Evolutionary conservation across 2,329 filamentous ascomycete genomes (phyloP), one percentile per base, ranked within the genome.

Genomic region (Fusarium devonianum): DNA sequence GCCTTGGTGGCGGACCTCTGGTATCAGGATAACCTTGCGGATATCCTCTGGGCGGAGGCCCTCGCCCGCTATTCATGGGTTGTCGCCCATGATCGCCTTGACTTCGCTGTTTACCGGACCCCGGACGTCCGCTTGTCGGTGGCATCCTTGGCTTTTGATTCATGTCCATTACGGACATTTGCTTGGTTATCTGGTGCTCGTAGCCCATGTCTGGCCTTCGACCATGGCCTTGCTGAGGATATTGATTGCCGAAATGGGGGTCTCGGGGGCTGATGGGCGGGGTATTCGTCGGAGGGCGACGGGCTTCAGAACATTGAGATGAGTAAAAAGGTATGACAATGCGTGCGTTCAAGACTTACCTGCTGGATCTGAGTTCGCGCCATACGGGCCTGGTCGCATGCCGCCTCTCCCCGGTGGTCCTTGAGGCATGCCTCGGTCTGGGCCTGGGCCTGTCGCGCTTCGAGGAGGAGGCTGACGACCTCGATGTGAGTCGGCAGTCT

Each of bases 311-410:
- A 4, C 4, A 26, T 49, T 11, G 33, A 23, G 49, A 51, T 59
- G 13, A 58, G 55, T 36, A 41, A 25, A 44, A n/a, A 34, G 17
- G 38, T n/a, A 45, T 38, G 28, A 25, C 42, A 28, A 46, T 28
- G 17, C 23, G 7, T 26, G 13, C 5, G 21, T 29, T 36, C 16
- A 7, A 48, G 39, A 57, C 75, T 69, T 61, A 78, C 75, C 67
- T 51, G 63, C 51, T n/a, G 73, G 74, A 50, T 80, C 78, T 4
- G 74, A 71, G 22, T 71, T 68, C 25, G 74, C 67, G 17, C 73
- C 72, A 45, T 69, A 67, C 12, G 72, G 75, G 8, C 67, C 73
- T 18, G 75, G 74, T 10, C 74, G 70, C 36, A 73, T 73, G 41
- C 70, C 74, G 43, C 73, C 72, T 51, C 73, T 66, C 25, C 68